Percentiles rank a stretch among this genome's conserved stretches.
phyloP scores from a whole-genome alignment of 176 grass and related monocot genomes.

The Oropetium thomaeum region DNA sequence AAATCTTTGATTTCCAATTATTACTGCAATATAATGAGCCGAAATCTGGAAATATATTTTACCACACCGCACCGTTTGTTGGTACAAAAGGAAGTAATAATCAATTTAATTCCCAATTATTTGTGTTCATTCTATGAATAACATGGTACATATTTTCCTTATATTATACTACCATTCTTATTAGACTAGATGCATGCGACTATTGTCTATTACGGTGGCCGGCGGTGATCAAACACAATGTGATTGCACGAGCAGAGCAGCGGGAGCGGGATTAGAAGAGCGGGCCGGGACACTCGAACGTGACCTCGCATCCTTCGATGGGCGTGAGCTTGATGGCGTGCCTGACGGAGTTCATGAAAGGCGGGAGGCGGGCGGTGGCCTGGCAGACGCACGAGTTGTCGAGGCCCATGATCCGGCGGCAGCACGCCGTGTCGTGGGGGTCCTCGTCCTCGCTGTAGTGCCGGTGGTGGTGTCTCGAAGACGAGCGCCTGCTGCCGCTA shows the following conservation, averaged over 20 bases:
- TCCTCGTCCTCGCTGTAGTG: slow-evolving; percentile 31
- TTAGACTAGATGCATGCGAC: not conserved
- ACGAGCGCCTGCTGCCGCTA: not conserved
- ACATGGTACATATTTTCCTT: not conserved
- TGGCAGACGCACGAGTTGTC: slow-evolving; percentile 74
- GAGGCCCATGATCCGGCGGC: slow-evolving; percentile 56
- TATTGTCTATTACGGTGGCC: not conserved
- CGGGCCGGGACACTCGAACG: slow-evolving; percentile 56
- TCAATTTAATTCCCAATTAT: not conserved
- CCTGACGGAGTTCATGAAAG: slow-evolving; percentile 51
- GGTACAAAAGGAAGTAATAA: no score
- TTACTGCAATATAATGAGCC: not conserved
- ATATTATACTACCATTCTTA: not conserved
- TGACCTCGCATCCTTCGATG: slow-evolving; percentile 51
- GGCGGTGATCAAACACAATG: not conserved
- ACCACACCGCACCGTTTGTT: not conserved
- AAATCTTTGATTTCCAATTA: not conserved
- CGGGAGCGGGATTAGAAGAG: not conserved
- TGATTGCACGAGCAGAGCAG: not conserved
- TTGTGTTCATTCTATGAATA: not conserved
- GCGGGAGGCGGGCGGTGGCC: slow-evolving; percentile 42
- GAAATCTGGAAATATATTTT: not conserved
- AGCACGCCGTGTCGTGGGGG: slow-evolving; percentile 66
- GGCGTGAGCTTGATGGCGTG: slow-evolving; percentile 58
- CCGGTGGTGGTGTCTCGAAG: slow-evolving; percentile 37